A percentile compares a stretch with the other conserved stretches of the same genome.
phyloP scores from a whole-genome alignment of 1,284 basidiomycete species.

The Porodaedalea pini region DNA sequence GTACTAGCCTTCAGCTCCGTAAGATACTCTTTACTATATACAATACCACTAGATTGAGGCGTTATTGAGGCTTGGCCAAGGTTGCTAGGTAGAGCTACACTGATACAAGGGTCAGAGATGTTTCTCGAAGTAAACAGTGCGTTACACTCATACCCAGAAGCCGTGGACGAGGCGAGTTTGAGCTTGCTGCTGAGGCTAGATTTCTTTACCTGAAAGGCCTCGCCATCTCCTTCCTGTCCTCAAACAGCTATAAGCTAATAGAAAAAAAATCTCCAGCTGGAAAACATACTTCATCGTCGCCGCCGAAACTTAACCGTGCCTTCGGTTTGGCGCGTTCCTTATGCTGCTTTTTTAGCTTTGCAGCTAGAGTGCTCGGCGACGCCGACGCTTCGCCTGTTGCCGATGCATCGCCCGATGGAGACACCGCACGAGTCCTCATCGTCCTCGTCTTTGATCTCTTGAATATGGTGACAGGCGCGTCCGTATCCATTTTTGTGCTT shows the following conservation, averaged over 20 bases:
- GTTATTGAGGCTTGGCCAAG: slow-evolving; percentile 54
- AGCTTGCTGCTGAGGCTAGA: slow-evolving; percentile 68
- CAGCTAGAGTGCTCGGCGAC: slow-evolving; percentile 54
- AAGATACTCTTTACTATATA: slow-evolving; percentile 77
- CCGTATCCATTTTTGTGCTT: neutral
- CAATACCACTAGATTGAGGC: slow-evolving; percentile 44
- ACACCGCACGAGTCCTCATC: slow-evolving; percentile 15
- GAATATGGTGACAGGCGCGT: slow-evolving; percentile 3
- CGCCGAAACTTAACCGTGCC: slow-evolving; percentile 78
- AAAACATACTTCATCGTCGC: slow-evolving; percentile 65
- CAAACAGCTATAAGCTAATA: slow-evolving; percentile 27
- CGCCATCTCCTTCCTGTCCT: slow-evolving; percentile 50
- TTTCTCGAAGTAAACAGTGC: slow-evolving; percentile 13
- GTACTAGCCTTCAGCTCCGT: slow-evolving; percentile 83
- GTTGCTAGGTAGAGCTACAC: slow-evolving; percentile 36
- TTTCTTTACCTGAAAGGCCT: slow-evolving; percentile 74
- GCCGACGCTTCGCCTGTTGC: slow-evolving; percentile 28
- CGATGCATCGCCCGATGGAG: slow-evolving; percentile 27
- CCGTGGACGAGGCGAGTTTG: slow-evolving; percentile 49
- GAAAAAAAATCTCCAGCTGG: slow-evolving; percentile 23
- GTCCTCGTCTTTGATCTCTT: slow-evolving; percentile 26
- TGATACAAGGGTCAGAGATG: slow-evolving; percentile 8
- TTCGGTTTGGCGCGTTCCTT: slow-evolving; percentile 59
- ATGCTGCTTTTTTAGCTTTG: slow-evolving; percentile 65
- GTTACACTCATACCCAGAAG: slow-evolving; percentile 33